Evolutionary conservation across 129 eudicot genomes (phyloP).

Genomic region (Artemisia argyi): DNA sequence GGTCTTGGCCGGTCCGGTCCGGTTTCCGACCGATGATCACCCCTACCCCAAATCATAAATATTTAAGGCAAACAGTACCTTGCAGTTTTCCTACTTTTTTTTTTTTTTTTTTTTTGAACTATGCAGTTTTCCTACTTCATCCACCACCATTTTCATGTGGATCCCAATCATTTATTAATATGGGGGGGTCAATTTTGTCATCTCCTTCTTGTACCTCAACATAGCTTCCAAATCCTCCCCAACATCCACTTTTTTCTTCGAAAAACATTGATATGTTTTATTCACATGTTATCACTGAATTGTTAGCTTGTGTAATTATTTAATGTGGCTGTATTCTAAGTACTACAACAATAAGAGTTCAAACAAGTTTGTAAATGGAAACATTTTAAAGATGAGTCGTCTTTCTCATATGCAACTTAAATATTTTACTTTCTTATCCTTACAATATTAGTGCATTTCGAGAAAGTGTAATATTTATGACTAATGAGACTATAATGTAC

Average conservation of each 20-base stretch:
- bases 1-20: too few relatives aligned
- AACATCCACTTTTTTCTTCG: conserved; percentile 2
- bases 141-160: conserved; percentile 23
- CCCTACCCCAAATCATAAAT: conserved; percentile 16
- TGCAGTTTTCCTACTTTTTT: too few relatives aligned
- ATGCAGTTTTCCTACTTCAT: conserved; percentile 13
- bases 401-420: too few relatives aligned
- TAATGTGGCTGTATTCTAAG: background rate
- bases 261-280: conserved; percentile 1
- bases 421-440: too few relatives aligned
- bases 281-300: conserved; percentile 11
- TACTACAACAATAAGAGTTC: background rate
- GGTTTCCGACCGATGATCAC: too few relatives aligned
- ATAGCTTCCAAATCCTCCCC: conserved; percentile 19
- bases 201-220: conserved; percentile 30
- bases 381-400: background rate
- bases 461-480: too few relatives aligned
- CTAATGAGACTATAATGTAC: too few relatives aligned
- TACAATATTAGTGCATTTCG: too few relatives aligned
- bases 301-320: background rate
- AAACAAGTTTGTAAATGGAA: background rate
- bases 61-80: conserved; percentile 22
- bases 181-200: conserved; percentile 31
- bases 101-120: too few relatives aligned
- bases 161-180: conserved; percentile 27